Conservation (phyloP, 2,329 filamentous ascomycete genomes). For the Bimuria novae-zelandiae region DNA sequence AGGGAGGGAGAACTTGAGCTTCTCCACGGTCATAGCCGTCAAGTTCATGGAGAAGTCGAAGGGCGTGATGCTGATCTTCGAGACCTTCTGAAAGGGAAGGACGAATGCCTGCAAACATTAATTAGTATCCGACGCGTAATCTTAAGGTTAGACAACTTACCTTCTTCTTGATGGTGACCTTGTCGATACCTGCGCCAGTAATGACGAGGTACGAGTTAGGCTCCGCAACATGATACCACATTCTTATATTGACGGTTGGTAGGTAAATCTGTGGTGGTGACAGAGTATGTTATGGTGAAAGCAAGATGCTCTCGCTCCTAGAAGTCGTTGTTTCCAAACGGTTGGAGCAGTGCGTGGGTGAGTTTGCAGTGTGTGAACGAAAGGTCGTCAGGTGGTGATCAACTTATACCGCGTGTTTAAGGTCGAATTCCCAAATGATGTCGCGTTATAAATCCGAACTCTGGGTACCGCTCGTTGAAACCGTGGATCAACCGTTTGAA, state of each 20-base stretch:
- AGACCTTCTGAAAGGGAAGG: constrained; percentile 46
- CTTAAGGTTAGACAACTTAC: constrained; percentile 55
- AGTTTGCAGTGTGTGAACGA: no score
- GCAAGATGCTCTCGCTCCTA: no score
- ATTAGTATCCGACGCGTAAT: background rate
- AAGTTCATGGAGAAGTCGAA: constrained; percentile 83
- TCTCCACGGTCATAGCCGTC: constrained; percentile 88
- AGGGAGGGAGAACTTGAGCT: constrained; percentile 79
- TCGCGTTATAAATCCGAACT: no score
- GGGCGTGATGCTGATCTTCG: constrained; percentile 64
- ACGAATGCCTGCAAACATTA: constrained; percentile 36
- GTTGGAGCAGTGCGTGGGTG: background rate
- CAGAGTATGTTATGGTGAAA: no score
- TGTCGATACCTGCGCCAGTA: constrained; percentile 76
- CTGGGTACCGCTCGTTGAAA: background rate
- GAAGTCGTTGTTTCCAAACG: no score
- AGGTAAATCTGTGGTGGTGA: no score
- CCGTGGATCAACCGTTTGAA: background rate
- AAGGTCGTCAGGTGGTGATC: background rate
- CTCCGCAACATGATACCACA: constrained; percentile 70
- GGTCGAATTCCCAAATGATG: no score
- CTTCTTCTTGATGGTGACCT: constrained; percentile 78
- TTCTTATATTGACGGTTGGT: constrained; percentile 26
- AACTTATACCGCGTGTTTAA: background rate
- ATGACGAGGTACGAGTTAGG: constrained; percentile 87